phyloP scores from a whole-genome alignment of 2,329 filamentous ascomycete species.

The Penicillium sp. region DNA sequence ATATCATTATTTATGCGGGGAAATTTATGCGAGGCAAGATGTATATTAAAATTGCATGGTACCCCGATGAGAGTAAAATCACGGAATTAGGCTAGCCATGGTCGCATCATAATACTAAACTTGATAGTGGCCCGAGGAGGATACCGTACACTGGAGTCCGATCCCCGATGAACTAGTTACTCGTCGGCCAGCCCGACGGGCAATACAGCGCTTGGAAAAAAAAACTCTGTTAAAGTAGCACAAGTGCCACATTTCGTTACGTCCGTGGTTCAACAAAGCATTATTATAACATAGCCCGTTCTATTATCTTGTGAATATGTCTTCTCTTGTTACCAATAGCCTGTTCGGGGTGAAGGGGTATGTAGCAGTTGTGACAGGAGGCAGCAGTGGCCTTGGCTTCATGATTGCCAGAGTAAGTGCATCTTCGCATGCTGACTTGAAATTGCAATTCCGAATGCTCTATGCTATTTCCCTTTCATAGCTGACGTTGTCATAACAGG shows the following conservation, averaged over 20 bases:
- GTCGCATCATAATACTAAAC: no score
- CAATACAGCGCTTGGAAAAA: background rate
- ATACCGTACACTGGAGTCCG: background rate
- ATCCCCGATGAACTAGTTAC: background rate
- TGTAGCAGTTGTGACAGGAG: constrained; percentile 48
- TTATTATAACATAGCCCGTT: background rate
- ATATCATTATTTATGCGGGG: background rate
- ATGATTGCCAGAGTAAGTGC: constrained; percentile 48
- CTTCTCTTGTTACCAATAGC: constrained; percentile 11
- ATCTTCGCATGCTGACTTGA: background rate
- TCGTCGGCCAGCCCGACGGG: background rate
- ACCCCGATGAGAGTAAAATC: no score
- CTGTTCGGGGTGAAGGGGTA: constrained; percentile 43
- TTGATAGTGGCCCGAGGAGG: no score
- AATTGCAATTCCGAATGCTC: background rate
- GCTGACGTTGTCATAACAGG: constrained; percentile 27
- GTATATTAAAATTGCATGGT: background rate
- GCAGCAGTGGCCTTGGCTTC: constrained; percentile 48
- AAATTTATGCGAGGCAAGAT: background rate
- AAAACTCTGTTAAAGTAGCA: background rate
- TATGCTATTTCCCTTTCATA: background rate
- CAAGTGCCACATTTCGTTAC: background rate
- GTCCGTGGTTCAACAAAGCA: no score
- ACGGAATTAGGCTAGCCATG: no score
- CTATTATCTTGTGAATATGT: constrained; percentile 6